phyloP scores from a whole-genome alignment of 1,139 yeast genomes.

The Saccharomycopsis phalli region DNA sequence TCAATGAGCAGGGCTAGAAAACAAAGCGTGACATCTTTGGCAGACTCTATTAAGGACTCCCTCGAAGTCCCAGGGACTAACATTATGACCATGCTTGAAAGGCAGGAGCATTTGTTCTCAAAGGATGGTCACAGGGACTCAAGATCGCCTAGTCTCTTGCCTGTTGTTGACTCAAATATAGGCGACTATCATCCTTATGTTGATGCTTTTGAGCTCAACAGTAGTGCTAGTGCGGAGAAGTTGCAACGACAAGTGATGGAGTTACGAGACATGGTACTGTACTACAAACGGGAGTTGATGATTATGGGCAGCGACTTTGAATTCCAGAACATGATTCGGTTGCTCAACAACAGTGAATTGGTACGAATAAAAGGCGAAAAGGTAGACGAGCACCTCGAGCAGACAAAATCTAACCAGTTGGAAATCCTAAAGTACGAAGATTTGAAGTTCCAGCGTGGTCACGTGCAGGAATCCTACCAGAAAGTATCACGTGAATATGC shows the following conservation, averaged over 20 bases:
- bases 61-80: constrained; percentile 4
- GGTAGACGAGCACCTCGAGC: constrained; percentile 5
- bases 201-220: constrained; percentile 1
- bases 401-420: constrained; percentile 9
- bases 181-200: constrained; percentile 4
- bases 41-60: not conserved
- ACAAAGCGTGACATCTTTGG: constrained; percentile 12
- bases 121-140: not conserved
- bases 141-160: not conserved
- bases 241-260: constrained; percentile 1
- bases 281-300: constrained; percentile 39
- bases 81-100: constrained; percentile 6
- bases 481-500: constrained; percentile 10
- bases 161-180: not conserved
- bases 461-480: constrained; percentile 4
- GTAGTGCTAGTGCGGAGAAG: not conserved
- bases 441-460: constrained; percentile 9
- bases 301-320: constrained; percentile 41
- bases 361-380: constrained; percentile 19
- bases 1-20: constrained; percentile 9
- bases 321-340: constrained; percentile 36
- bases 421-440: constrained; percentile 11
- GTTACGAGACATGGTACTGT: constrained; percentile 26
- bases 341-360: constrained; percentile 32
- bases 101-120: constrained; percentile 12